A percentile compares a stretch with the other conserved stretches of the same genome.
phyloP scores from a whole-genome alignment of 148 eudicot species.

The Euryodendron excelsum region DNA sequence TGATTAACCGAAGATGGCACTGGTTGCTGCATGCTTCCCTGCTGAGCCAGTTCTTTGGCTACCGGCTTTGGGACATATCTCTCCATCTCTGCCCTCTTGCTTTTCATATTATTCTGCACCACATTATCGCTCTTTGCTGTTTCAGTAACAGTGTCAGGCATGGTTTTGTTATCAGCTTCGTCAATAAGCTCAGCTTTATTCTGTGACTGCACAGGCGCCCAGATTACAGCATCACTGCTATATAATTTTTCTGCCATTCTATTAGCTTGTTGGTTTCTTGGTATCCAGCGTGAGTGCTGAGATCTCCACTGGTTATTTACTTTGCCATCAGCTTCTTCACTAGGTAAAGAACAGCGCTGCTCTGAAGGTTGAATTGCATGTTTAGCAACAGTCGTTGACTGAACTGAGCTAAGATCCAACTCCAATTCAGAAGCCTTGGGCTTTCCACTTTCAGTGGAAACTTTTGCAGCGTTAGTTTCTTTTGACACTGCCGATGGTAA shows the following conservation, averaged over 20 bases:
- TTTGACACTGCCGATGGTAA: constrained; percentile 22
- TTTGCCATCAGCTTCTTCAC: constrained; percentile 49
- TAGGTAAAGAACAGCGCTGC: constrained; percentile 34
- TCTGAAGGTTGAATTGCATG: constrained; percentile 34
- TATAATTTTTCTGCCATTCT: constrained; percentile 47
- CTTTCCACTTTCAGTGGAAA: constrained; percentile 29
- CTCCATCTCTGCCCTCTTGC: constrained; percentile 97
- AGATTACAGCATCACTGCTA: constrained; percentile 56
- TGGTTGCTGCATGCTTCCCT: constrained; percentile 49
- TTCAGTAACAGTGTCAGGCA: constrained; percentile 30
- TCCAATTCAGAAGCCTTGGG: constrained; percentile 27
- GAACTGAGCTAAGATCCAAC: constrained; percentile 31
- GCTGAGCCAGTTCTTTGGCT: constrained; percentile 83
- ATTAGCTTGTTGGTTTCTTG: constrained; percentile 59
- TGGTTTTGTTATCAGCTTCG: constrained; percentile 32
- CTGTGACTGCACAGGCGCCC: constrained; percentile 88
- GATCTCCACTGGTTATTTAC: constrained; percentile 52
- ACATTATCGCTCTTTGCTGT: constrained; percentile 33
- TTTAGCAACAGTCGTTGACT: constrained; percentile 29
- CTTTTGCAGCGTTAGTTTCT: constrained; percentile 36
- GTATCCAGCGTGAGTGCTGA: constrained; percentile 57
- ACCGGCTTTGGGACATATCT: constrained; percentile 92
- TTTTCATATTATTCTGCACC: constrained; percentile 50
- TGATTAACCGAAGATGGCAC: constrained; percentile 30
- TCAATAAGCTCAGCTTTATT: constrained; percentile 46